Evolutionary conservation across 345 rosid species (phyloP), one percentile per base, ranked within the genome.

Genomic region (Melaleuca alternifolia): DNA sequence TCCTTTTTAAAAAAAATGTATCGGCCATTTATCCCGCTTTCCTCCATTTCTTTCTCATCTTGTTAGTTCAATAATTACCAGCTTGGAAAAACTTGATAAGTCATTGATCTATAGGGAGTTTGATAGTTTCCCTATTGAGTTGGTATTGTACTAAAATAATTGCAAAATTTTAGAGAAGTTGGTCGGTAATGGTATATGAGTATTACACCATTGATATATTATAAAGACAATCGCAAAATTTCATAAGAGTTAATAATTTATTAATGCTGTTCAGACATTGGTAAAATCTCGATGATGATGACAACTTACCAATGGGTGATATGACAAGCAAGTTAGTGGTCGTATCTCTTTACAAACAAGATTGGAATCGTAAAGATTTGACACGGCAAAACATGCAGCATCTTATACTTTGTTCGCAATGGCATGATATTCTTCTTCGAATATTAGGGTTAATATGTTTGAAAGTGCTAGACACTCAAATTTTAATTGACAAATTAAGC

Each of bases 341-440:
- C 57, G 20, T 18, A 20, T 54, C 5, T 54, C 20, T 53, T 54
- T 54, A 54, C 57, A 20, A 21, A 54, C 57, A 54, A 21, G 26
- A 20, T 54, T 21, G 57, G 7, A 24, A 54, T 54, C 57, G 1
- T 1, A 54, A 54, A 54, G 11, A 54, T 54, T 54, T 54, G 57
- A 54, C 2, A 0, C 57, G 21, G 21, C 0, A 54, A 0, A 0
- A 7, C 0, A 54, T 7, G 20, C 56, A 18, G 3, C 5, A 1
- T 1, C 57, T 54, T 54, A 1, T 54, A 3, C n/a, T n/a, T n/a
- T n/a, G n/a, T n/a, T 54, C 7, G 26, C n/a, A 24, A 54, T 54
- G 7, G 24, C 0, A 0, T 54, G 57, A 7, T 20, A 54, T 53
- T 53, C 20, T 51, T 51, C 13, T 51, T 51, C 52, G 13, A 11